Base-by-base conservation (phyloP, 2,329 filamentous ascomycete genomes). In the Rhynchosporium graminicola region DNA sequence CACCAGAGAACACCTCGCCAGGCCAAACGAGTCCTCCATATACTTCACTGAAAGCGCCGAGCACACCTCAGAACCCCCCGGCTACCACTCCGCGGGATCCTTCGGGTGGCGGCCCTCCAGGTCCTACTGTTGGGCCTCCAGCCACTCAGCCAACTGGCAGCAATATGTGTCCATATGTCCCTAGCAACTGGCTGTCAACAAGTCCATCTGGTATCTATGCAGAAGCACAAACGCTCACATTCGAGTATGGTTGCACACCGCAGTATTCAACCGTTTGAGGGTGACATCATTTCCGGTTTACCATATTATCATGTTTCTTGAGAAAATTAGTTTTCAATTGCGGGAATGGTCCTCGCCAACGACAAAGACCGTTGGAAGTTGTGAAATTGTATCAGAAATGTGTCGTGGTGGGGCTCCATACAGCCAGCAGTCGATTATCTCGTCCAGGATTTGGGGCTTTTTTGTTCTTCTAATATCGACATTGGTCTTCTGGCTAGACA, bases 81-180 rank as follows among this genome's bases (percentile, higher is more conserved):
- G 13, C 29, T 20, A 12, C 2, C 10, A 13, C 29, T n/a, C 29
- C 28, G 8, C 47, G 29, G n/a, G 12, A 20, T 48, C 46, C 46
- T 15, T 36, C 48, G 4, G 38, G 42, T 20, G 42, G 31, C 10
- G 20, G 8, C 29, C 40, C 6, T 4, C 38, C 38, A 26, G 48
- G 48, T 9, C 33, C 31, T 6, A 36, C 33, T 6, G 33, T 36
- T 36, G 33, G 33, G 33, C 40, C 6, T 4, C 38, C 38, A 26
- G 48, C 15, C 15, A n/a, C 31, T 52, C 4, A 52, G 20, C 48
- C 33, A 3, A 36, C 48, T n/a, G 33, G 31, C 2, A 38, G 31
- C 48, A 52, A 36, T 20, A 36, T 38, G 48, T 52, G 48, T 52
- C 48, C 48, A 52, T 52, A 10, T 6, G 36, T 52, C 10, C 48